phyloP scores from a whole-genome alignment of 495 filamentous ascomycete species.

The Trichoderma erinaceum region DNA sequence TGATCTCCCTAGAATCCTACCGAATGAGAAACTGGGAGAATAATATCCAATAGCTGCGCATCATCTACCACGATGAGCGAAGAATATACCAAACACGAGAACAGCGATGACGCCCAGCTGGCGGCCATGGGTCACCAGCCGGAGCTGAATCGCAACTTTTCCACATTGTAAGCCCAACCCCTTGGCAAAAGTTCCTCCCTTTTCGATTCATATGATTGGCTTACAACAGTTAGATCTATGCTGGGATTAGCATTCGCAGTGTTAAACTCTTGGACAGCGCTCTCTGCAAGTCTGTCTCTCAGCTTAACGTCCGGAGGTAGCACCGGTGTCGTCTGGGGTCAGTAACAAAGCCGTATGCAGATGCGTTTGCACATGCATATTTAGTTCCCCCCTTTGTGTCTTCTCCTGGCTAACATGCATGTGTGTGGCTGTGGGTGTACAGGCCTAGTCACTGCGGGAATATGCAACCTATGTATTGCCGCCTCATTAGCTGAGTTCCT shows the following conservation, averaged over 20 bases:
- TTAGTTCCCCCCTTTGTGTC: neutral
- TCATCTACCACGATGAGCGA: neutral
- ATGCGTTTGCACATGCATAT: neutral
- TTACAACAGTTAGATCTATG: neutral
- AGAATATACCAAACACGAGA: neutral
- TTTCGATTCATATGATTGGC: neutral
- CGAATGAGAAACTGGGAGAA: neutral
- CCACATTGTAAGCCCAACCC: slow-evolving; percentile 3
- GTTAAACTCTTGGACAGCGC: slow-evolving; percentile 2
- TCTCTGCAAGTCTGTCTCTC: slow-evolving; percentile 4
- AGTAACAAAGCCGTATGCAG: neutral
- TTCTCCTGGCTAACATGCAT: neutral
- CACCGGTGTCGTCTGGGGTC: slow-evolving; percentile 9
- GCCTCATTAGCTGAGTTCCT: slow-evolving; percentile 68
- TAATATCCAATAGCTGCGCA: neutral
- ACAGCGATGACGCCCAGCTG: slow-evolving; percentile 9
- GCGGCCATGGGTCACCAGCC: slow-evolving; percentile 11
- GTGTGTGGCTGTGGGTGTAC: neutral
- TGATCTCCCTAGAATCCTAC: neutral
- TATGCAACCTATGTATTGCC: slow-evolving; percentile 50
- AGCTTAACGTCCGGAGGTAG: slow-evolving; percentile 10
- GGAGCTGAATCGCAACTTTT: slow-evolving; percentile 12
- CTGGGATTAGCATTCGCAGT: slow-evolving; percentile 7
- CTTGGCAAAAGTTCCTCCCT: neutral
- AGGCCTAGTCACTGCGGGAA: neutral